A percentile compares a stretch with the other conserved stretches of the same genome.
phyloP scores from a whole-genome alignment of 106 monocot genomes.

The Cymbidium sinense region DNA sequence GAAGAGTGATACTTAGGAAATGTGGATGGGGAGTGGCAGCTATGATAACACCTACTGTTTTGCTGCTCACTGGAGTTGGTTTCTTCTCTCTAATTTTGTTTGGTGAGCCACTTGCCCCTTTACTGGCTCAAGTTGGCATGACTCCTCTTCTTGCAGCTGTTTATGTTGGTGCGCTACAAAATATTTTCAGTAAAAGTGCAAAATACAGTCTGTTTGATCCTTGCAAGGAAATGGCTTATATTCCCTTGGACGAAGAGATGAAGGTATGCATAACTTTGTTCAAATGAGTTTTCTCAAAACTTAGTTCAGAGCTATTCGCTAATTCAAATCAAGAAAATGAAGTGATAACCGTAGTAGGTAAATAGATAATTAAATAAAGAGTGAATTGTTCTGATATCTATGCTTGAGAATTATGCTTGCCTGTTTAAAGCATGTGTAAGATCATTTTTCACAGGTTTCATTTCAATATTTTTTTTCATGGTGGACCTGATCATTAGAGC shows the following conservation, averaged over 20 bases:
- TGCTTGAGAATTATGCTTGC: too few species aligned
- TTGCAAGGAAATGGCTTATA: constrained; percentile 97
- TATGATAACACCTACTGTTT: constrained; percentile 88
- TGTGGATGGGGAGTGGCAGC: constrained; percentile 99
- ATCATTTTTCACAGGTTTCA: background rate
- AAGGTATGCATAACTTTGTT: constrained; percentile 33
- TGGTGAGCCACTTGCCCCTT: constrained; percentile 60
- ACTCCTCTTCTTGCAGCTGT: constrained; percentile 92
- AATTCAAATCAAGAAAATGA: too few species aligned
- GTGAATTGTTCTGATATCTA: too few species aligned
- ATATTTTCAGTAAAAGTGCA: constrained; percentile 92
- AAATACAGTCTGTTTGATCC: constrained; percentile 95
- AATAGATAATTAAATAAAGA: too few species aligned
- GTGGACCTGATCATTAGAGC: background rate
- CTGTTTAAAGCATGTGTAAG: too few species aligned
- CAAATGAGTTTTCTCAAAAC: too few species aligned
- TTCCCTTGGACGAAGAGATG: constrained; percentile 85
- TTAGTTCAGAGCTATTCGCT: too few species aligned
- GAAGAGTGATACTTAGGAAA: constrained; percentile 82
- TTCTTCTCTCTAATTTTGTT: constrained; percentile 94
- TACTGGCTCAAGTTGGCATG: constrained; percentile 50
- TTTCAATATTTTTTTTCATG: background rate
- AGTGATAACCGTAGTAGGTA: too few species aligned
- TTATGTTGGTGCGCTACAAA: constrained; percentile 88
- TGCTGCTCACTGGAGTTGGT: constrained; percentile 89